Conservation (phyloP, 2,329 filamentous ascomycete species). For the Didymella pinodella region DNA sequence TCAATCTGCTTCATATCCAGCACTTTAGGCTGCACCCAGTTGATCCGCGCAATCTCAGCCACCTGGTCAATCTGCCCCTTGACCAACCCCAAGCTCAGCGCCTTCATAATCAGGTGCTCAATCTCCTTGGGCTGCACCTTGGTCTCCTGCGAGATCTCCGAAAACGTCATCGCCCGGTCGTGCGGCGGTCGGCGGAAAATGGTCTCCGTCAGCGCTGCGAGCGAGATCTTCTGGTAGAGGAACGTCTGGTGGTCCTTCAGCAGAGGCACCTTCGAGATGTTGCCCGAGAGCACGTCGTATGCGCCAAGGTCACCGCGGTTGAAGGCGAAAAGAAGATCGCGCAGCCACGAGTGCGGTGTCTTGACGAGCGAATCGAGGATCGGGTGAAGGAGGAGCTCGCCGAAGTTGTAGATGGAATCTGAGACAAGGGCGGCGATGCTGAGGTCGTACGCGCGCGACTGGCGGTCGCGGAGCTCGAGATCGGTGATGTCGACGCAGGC, state of each 20-base stretch:
- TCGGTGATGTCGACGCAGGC: conserved; percentile 88
- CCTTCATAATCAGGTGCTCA: conserved; percentile 98
- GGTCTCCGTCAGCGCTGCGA: conserved; percentile 93
- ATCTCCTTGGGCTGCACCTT: conserved; percentile 92
- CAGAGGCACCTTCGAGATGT: conserved; percentile 81
- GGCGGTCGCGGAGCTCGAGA: conserved; percentile 76
- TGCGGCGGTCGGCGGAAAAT: conserved; percentile 96
- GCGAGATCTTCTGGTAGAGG: conserved; percentile 95
- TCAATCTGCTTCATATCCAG: conserved; percentile 94
- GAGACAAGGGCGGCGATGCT: conserved; percentile 92
- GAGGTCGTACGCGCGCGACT: conserved; percentile 87
- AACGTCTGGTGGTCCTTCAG: conserved; percentile 82
- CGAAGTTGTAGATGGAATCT: conserved; percentile 98
- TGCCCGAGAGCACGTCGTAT: conserved; percentile 82
- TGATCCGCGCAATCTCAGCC: conserved; percentile 90
- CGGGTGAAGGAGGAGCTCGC: conserved; percentile 95
- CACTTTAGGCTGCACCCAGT: conserved; percentile 99
- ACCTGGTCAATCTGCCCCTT: conserved; percentile 96
- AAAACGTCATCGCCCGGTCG: conserved; percentile 92
- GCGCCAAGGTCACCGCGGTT: conserved; percentile 91
- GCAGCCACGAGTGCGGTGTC: conserved; percentile 83
- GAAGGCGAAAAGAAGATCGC: conserved; percentile 95
- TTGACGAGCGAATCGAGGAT: conserved; percentile 85
- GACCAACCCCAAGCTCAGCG: conserved; percentile 89
- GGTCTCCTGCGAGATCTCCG: conserved; percentile 87